Conservation (phyloP, 106 monocot genomes). For the Apostasia shenzhenica region DNA sequence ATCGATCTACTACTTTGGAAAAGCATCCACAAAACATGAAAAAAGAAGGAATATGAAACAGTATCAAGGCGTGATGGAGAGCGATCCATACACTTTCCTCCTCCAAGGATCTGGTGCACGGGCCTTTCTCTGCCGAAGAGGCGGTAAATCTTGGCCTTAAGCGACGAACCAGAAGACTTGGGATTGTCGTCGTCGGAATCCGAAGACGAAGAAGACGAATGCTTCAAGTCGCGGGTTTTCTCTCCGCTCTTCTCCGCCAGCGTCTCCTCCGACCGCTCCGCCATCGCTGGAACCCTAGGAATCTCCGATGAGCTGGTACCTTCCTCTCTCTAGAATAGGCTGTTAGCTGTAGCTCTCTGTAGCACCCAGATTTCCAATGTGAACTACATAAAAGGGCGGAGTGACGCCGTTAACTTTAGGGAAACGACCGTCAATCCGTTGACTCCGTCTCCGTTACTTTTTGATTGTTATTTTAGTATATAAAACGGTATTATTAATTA, state of each 20-base stretch:
- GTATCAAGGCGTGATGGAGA: too few species aligned
- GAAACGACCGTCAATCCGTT: too few species aligned
- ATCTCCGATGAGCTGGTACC: neutral
- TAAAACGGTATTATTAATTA: too few species aligned
- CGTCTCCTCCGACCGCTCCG: conserved; percentile 20
- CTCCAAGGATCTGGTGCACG: conserved; percentile 51
- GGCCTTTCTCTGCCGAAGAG: conserved; percentile 64
- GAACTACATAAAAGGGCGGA: neutral
- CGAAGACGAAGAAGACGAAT: conserved; percentile 27
- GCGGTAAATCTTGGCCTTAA: conserved; percentile 42
- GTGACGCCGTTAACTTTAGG: neutral
- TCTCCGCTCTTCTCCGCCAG: conserved; percentile 42
- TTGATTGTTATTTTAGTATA: too few species aligned
- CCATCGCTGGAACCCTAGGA: conserved; percentile 10
- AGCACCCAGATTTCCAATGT: neutral
- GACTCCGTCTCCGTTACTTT: too few species aligned
- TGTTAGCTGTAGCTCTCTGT: neutral
- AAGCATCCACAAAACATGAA: neutral
- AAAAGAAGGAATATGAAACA: neutral
- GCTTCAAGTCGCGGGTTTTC: conserved; percentile 19
- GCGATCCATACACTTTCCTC: conserved; percentile 40
- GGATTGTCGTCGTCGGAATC: conserved; percentile 30
- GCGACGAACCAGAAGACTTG: conserved; percentile 7
- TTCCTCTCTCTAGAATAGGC: neutral
- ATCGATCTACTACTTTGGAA: neutral